These are phyloP conservation scores for Jatropha podagrica DNA, from an alignment of 441 rosid genomes.

Conservation along the genomic window DNA sequence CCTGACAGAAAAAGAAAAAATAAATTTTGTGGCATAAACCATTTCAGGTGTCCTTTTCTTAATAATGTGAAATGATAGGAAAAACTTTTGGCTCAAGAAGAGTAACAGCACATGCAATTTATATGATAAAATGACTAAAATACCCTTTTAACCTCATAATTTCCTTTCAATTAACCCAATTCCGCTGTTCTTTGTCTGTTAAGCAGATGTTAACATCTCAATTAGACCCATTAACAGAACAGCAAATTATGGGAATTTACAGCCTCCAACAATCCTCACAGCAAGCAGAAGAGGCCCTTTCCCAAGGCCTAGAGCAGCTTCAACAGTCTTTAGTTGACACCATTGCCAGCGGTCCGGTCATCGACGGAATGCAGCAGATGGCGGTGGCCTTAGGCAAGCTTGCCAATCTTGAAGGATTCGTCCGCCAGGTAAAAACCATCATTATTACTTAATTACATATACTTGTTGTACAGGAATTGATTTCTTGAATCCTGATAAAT, in stretches of 20 bases:
- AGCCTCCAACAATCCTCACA: constrained; percentile 89
- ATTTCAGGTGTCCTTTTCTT: background rate
- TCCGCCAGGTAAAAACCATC: constrained; percentile 66
- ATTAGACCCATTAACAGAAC: constrained; percentile 87
- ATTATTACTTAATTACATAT: too few relatives aligned
- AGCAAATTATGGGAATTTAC: constrained; percentile 82
- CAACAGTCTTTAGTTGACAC: constrained; percentile 86
- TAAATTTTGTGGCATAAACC: background rate
- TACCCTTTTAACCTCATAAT: background rate
- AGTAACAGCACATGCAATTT: background rate
- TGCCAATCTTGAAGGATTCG: constrained; percentile 82
- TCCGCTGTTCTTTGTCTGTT: background rate
- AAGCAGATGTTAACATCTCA: constrained; percentile 63
- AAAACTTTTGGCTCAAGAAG: constrained; percentile 7
- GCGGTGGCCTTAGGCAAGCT: constrained; percentile 90
- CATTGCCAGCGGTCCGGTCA: constrained; percentile 67
- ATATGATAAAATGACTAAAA: background rate
- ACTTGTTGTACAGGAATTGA: background rate
- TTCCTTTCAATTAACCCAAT: background rate
- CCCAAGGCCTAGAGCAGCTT: constrained; percentile 83
- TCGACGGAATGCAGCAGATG: constrained; percentile 92
- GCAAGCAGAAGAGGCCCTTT: constrained; percentile 89
- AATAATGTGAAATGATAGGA: background rate
- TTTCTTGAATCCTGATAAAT: background rate
- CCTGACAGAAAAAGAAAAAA: background rate